These are phyloP conservation scores for Drosera capensis DNA, from an alignment of 148 eudicot species.

Conservation along the genomic window DNA sequence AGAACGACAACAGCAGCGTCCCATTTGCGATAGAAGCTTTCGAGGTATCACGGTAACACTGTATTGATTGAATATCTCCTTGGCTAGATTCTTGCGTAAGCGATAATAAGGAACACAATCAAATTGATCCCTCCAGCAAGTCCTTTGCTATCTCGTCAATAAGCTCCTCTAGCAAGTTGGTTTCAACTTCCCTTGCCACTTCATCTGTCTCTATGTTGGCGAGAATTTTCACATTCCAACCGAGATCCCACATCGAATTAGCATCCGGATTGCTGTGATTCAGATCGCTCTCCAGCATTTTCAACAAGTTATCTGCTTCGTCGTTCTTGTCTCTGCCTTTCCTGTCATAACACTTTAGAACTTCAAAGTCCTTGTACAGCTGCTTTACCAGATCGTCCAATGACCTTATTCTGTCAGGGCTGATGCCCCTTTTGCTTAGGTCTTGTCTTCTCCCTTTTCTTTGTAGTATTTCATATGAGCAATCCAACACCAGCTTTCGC, in stretches of 20 bases:
- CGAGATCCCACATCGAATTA: conserved; percentile 77
- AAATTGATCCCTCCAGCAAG: no score
- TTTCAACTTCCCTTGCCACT: conserved; percentile 48
- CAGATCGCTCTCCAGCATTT: conserved; percentile 56
- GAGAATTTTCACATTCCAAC: conserved; percentile 42
- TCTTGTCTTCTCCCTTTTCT: conserved; percentile 57
- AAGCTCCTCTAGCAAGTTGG: conserved; percentile 33
- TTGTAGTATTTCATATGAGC: conserved; percentile 56
- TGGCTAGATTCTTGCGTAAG: no score
- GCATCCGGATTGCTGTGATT: conserved; percentile 25
- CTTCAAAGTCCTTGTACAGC: conserved; percentile 37
- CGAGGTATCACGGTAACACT: no score
- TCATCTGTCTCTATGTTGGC: conserved; percentile 36
- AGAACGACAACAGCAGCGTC: no score
- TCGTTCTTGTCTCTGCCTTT: conserved; percentile 17
- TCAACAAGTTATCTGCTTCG: conserved; percentile 27
- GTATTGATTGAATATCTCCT: no score
- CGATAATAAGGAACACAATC: no score
- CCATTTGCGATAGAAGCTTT: no score
- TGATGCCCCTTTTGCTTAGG: conserved; percentile 11
- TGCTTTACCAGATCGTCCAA: conserved; percentile 65
- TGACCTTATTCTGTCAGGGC: conserved; percentile 14
- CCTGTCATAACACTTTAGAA: conserved; percentile 26
- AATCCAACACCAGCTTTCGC: conserved; percentile 34
- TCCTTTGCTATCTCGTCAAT: conserved; percentile 40